Conservation (phyloP, 2,329 filamentous ascomycete genomes). For the Cercospora beticola region DNA sequence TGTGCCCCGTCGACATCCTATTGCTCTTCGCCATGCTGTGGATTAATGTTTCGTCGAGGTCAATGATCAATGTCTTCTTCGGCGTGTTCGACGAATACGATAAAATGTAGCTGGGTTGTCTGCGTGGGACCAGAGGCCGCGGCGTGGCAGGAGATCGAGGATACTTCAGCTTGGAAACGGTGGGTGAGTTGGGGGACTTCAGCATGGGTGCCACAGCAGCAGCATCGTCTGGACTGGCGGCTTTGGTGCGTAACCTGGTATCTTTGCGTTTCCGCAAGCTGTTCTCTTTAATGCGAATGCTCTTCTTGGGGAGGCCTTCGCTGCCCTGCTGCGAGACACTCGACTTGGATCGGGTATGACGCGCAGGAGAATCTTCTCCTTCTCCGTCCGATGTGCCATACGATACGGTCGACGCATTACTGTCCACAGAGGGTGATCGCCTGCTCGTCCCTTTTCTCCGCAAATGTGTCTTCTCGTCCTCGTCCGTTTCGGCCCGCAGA, state of each 20-base stretch:
- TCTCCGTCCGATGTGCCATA: slow-evolving; percentile 67
- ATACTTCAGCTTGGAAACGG: slow-evolving; percentile 68
- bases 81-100: slow-evolving; percentile 57
- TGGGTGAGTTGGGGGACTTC: slow-evolving; percentile 86
- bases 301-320: slow-evolving; percentile 51
- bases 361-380: slow-evolving; percentile 45
- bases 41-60: slow-evolving; percentile 95
- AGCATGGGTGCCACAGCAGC: slow-evolving; percentile 67
- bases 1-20: slow-evolving; percentile 92
- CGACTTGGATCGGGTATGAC: slow-evolving; percentile 66
- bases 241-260: slow-evolving; percentile 51
- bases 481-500: slow-evolving; percentile 34
- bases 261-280: slow-evolving; percentile 70
- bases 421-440: slow-evolving; percentile 44
- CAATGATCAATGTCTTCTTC: slow-evolving; percentile 91
- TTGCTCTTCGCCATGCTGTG: slow-evolving; percentile 97
- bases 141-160: slow-evolving; percentile 87
- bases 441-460: slow-evolving; percentile 37
- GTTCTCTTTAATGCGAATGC: slow-evolving; percentile 89
- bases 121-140: slow-evolving; percentile 81
- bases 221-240: slow-evolving; percentile 38
- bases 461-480: slow-evolving; percentile 34
- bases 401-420: slow-evolving; percentile 52
- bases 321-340: slow-evolving; percentile 16
- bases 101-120: slow-evolving; percentile 83